Percentiles rank a stretch among this genome's conserved stretches.
phyloP scores from a whole-genome alignment of 805 yeast species.

The Myxozyma kluyveri region DNA sequence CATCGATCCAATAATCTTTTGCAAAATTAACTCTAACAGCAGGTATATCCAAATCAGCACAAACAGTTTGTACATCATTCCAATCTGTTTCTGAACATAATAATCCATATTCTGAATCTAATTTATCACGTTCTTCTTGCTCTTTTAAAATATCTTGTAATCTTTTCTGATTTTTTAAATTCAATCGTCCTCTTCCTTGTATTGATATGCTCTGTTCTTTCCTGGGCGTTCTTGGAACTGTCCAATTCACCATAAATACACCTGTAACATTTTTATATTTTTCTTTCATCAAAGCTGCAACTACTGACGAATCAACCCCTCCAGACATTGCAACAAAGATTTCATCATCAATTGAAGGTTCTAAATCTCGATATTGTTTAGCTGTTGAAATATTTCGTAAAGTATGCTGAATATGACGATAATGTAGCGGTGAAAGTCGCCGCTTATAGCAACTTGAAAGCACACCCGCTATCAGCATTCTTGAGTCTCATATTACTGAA shows the following conservation, averaged over 20 bases:
- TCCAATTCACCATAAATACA: constrained; percentile 93
- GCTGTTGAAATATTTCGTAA: neutral
- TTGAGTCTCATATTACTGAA: too few species aligned
- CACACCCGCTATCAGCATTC: too few species aligned
- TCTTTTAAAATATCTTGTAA: neutral
- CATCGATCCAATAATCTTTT: constrained; percentile 87
- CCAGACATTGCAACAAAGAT: constrained; percentile 90
- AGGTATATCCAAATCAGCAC: constrained; percentile 59
- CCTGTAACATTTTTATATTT: constrained; percentile 62
- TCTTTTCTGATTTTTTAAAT: neutral
- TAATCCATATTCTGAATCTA: constrained; percentile 13
- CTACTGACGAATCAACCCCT: constrained; percentile 92
- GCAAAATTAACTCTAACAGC: constrained; percentile 81
- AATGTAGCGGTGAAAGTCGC: too few species aligned
- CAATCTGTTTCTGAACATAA: constrained; percentile 71
- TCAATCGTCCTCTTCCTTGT: too few species aligned
- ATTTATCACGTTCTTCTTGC: constrained; percentile 7
- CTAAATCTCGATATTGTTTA: constrained; percentile 7
- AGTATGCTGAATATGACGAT: too few species aligned
- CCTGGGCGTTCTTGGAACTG: constrained; percentile 30
- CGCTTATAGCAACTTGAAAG: neutral
- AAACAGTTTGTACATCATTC: constrained; percentile 72
- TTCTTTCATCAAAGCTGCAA: constrained; percentile 64
- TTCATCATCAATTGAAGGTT: constrained; percentile 14
- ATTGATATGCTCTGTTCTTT: constrained; percentile 6